phyloP scores from a whole-genome alignment of 257 asterid species.

The Solanum clarkiae region DNA sequence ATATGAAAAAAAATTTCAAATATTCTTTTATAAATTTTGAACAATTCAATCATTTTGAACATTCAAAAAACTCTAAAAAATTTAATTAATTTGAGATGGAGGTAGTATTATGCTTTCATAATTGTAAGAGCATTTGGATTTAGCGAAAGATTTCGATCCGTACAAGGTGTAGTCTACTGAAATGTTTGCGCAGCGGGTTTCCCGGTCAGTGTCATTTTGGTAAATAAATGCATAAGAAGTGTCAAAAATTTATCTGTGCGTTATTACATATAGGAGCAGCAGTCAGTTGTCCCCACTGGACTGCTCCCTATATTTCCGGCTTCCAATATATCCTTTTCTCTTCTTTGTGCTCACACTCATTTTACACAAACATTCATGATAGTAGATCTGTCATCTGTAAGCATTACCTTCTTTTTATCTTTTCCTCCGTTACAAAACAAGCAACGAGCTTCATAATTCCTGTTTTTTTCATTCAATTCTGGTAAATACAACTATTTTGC shows the following conservation, averaged over 20 bases:
- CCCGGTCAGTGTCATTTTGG: neutral
- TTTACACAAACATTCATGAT: neutral
- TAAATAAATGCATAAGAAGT: neutral
- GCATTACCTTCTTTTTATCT: slow-evolving; percentile 7
- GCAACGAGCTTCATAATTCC: neutral
- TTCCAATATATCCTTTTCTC: neutral
- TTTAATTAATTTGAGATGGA: too few relatives aligned
- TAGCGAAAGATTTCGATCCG: neutral
- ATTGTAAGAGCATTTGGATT: neutral
- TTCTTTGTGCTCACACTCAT: neutral
- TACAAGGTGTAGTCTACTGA: neutral
- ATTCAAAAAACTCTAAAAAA: too few relatives aligned
- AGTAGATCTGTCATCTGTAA: slow-evolving; percentile 15
- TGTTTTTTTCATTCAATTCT: neutral
- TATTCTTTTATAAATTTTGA: too few relatives aligned
- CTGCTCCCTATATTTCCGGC: neutral
- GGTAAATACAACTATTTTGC: neutral
- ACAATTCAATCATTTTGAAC: too few relatives aligned
- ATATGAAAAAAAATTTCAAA: too few relatives aligned
- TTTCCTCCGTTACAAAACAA: neutral
- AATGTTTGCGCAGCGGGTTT: neutral
- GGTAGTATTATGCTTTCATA: too few relatives aligned
- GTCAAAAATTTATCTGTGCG: neutral
- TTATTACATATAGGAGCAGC: neutral
- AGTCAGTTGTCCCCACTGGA: neutral